These are phyloP conservation scores for Albizia julibrissin DNA, from an alignment of 306 rosid genomes.

Conservation along the genomic window DNA sequence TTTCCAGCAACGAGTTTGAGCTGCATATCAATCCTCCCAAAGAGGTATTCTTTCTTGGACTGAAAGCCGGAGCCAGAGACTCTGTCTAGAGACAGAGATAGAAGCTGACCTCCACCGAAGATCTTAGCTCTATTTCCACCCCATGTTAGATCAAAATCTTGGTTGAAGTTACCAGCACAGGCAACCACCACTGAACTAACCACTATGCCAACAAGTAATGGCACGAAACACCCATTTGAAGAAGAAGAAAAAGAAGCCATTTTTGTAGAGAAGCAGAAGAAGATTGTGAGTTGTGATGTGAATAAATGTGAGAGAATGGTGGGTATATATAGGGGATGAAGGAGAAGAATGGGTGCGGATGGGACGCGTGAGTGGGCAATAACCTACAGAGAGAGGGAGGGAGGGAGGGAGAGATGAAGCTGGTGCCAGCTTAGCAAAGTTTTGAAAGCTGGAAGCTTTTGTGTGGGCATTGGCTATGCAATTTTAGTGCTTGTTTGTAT, in stretches of 20 bases:
- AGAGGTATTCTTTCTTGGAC: constrained; percentile 65
- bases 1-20: constrained; percentile 91
- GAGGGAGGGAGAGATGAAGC: constrained; percentile 42
- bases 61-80: constrained; percentile 86
- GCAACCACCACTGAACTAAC: constrained; percentile 42
- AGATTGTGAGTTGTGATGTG: constrained; percentile 35
- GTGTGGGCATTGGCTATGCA: constrained; percentile 38
- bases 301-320: constrained; percentile 30
- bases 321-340: constrained; percentile 31
- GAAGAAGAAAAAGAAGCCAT: constrained; percentile 43
- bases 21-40: constrained; percentile 87
- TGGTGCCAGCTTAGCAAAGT: constrained; percentile 65
- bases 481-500: too few species aligned
- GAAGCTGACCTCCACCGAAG: constrained; percentile 64
- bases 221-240: constrained; percentile 10
- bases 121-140: constrained; percentile 71
- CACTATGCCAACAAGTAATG: constrained; percentile 32
- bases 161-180: constrained; percentile 54
- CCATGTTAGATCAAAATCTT: constrained; percentile 80
- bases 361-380: constrained; percentile 52
- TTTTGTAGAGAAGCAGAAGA: neutral
- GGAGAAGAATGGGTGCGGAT: constrained; percentile 17
- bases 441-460: constrained; percentile 64
- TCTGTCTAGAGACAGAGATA: constrained; percentile 69
- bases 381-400: constrained; percentile 22